phyloP scores from a whole-genome alignment of 169 alveolate genomes.

The Eimeria necatrix region DNA sequence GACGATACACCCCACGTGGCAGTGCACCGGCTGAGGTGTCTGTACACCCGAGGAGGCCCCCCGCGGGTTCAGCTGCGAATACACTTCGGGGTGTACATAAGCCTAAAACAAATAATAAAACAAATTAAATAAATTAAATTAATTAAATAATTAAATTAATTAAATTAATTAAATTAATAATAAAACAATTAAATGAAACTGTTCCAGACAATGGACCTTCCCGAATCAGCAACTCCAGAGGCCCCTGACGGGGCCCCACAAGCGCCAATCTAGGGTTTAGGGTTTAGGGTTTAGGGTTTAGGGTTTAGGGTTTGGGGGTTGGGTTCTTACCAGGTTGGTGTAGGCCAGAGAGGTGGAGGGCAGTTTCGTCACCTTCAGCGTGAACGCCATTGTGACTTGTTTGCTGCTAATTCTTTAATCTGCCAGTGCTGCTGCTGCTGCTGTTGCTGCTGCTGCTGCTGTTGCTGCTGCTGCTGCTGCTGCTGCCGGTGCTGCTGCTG shows the following conservation, averaged over 20 bases:
- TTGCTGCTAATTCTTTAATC: neutral
- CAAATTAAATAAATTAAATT: too few relatives aligned
- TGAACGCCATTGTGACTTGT: constrained; percentile 7
- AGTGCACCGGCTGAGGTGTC: constrained; percentile 18
- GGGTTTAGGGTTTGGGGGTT: too few relatives aligned
- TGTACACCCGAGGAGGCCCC: constrained; percentile 20
- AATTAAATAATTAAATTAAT: too few relatives aligned
- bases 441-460: neutral
- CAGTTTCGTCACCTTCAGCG: constrained; percentile 59
- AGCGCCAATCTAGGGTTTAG: too few relatives aligned
- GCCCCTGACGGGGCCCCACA: too few relatives aligned
- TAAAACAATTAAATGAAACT: too few relatives aligned
- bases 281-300: too few relatives aligned
- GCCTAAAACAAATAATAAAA: constrained; percentile 61
- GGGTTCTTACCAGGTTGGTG: constrained; percentile 38
- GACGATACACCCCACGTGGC: constrained; percentile 56
- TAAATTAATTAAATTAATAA: too few relatives aligned
- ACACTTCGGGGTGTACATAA: constrained; percentile 68
- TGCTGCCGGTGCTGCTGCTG: too few relatives aligned
- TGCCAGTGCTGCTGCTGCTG: neutral
- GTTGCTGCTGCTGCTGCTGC: too few relatives aligned
- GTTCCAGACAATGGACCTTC: neutral
- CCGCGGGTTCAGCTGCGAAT: constrained; percentile 36
- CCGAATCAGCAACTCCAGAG: neutral
- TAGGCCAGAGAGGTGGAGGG: constrained; percentile 33